Evolutionary conservation across 148 eudicot species (phyloP), one percentile per base, ranked within the genome.

Genomic region (Dysphania ambrosioides): DNA sequence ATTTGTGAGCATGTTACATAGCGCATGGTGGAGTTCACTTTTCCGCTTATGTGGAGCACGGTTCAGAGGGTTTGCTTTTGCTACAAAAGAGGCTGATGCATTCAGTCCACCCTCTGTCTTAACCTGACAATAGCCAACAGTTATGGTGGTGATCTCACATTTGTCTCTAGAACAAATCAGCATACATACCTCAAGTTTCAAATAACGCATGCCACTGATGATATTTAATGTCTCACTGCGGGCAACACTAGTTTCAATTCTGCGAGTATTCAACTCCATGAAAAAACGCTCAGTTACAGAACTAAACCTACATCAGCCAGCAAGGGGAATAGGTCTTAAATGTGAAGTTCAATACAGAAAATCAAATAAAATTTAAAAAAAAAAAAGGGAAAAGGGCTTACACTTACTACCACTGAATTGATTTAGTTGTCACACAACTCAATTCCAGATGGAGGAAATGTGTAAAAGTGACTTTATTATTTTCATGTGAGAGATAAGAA

Each of bases 51-150:
- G 92, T 40, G 97, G 94, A 79, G 94, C 89, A 77, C 97, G 99
- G 75, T 92, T 92, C 70, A 92, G 86, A 72, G 99, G 99, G 77
- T 95, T 95, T 40, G 99, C 96, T 80, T 95, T 95, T 36, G 96
- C 99, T 73, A 95, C 94, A 88, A 95, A 95, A 23, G 99, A 95
- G 40, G 99, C 99, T 30, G 99, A 95, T 64, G 99, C 99, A 87
- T 95, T 95, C 66, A 95, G 79, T 42, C 97, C 97, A 79, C 99
- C 97, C 86, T 95, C 97, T 15, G 94, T 88, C 84, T 92, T 95
- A 53, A 95, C 99, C 99, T 95, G 90, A 40, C 44, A 82, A 82
- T 66, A 57, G 64, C 72, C 35, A 62, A 68, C 61, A 18, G 77
- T 86, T 87, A 84, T 55, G 68, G 42, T 32, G 59, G 47, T 47